Base-by-base conservation (phyloP, 768 basidiomycete species). In the Tylopilus sp. region DNA sequence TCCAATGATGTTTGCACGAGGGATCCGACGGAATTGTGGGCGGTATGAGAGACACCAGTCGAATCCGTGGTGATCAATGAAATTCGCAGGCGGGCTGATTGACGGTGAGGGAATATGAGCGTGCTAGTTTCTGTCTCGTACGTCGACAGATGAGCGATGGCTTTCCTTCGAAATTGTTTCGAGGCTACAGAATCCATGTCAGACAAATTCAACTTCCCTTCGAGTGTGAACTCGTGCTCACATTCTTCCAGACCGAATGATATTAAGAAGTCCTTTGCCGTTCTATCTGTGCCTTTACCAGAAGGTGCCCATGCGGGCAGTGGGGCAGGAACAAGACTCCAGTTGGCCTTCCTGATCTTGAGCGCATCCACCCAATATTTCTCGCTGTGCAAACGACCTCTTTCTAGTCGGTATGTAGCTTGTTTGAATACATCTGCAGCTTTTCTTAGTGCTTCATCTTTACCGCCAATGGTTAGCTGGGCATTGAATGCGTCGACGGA, bases 291-390 rank as follows among this genome's bases (percentile, higher is more conserved):
- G 23, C 87, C 86, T 68, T 88, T 89, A 13, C 86, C 88, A 0
- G 75, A 82, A 1, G 82, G 72, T 22, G 85, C 78, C 35, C 88
- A 88, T 36, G 73, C 70, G 13, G 87, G 89, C 35, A 91, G 75
- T 21, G 90, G 89, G 9, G 89, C 86, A 28, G 89, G 87, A 39
- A 86, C 79, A 30, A 93, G 70, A 13, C 85, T 79, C 91, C 91
- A 93, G 58, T 93, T 92, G 8, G 77, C 82, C 59, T 79, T 71
- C 55, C 91, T 74, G 40, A 88, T 83, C 63, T 81, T 86, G 41
- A 93, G 73, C 4, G 91, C 91, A 63, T 91, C 82, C 7, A 83
- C 74, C 91, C 91, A 93, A 58, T 91, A 91, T 52, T 74, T 81
- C 62, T 91, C 88, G 38, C 83, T 79, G 44, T 78, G 73, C 9